These are phyloP conservation scores for Phoenix dactylifera DNA, from an alignment of 176 grass and related monocot genomes.

Conservation along the genomic window DNA sequence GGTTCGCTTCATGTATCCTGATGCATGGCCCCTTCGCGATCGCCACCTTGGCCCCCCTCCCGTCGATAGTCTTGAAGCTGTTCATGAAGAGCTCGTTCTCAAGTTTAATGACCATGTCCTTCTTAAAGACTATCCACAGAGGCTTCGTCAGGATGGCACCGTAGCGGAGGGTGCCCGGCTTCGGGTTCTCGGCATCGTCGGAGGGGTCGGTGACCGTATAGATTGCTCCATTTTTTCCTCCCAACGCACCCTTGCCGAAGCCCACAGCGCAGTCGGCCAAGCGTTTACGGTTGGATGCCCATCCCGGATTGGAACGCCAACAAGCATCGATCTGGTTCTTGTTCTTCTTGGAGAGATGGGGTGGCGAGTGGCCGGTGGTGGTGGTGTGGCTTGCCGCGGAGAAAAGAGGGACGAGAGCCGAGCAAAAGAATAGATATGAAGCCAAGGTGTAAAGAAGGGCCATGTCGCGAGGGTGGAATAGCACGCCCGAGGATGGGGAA, in stretches of 20 bases:
- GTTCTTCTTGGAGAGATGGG: background rate
- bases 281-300: background rate
- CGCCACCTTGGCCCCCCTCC: constrained; percentile 1
- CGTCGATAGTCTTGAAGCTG: constrained; percentile 9
- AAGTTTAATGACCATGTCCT: constrained; percentile 4
- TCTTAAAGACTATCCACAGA: constrained; percentile 1
- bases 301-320: background rate
- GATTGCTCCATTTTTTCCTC: background rate
- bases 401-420: no score
- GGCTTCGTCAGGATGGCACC: background rate
- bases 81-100: background rate
- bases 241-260: background rate
- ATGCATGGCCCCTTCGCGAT: background rate
- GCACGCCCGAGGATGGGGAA: no score
- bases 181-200: background rate
- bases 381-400: no score
- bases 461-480: no score
- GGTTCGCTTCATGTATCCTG: background rate
- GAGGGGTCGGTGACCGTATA: constrained; percentile 4
- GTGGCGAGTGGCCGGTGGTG: no score
- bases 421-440: no score
- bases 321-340: constrained; percentile 2
- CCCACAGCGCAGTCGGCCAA: constrained; percentile 3
- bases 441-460: no score
- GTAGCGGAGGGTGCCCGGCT: constrained; percentile 10